phyloP scores from a whole-genome alignment of 1,139 yeast genomes.

The Zygoascus sp. region DNA sequence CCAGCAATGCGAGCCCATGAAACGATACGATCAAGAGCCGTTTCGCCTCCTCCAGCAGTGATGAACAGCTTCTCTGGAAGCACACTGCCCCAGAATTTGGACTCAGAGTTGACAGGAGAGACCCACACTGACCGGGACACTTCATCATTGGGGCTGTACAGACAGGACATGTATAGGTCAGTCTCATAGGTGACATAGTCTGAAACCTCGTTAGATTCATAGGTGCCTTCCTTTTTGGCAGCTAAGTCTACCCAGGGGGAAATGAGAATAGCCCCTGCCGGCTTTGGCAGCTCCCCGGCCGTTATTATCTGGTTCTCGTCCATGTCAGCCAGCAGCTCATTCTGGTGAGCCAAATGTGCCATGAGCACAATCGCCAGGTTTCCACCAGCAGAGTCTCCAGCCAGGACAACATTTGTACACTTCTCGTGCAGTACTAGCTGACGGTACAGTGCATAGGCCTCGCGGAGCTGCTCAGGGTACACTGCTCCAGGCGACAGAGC shows the following conservation, averaged over 20 bases:
- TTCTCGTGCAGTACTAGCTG: slow-evolving; percentile 35
- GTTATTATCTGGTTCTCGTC: slow-evolving; percentile 16
- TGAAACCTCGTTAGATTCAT: background rate
- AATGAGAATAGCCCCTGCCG: slow-evolving; percentile 32
- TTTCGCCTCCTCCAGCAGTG: slow-evolving; percentile 6
- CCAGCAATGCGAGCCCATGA: slow-evolving; percentile 21
- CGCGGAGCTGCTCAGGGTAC: slow-evolving; percentile 42
- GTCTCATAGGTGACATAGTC: slow-evolving; percentile 11
- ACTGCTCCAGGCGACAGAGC: slow-evolving; percentile 34
- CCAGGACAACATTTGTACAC: slow-evolving; percentile 32
- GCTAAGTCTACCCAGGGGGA: slow-evolving; percentile 45
- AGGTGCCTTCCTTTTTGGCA: slow-evolving; percentile 10
- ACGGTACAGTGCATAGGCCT: slow-evolving; percentile 35
- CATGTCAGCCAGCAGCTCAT: slow-evolving; percentile 30
- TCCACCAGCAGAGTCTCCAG: slow-evolving; percentile 49
- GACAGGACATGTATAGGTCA: slow-evolving; percentile 7
- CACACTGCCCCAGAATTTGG: slow-evolving; percentile 9
- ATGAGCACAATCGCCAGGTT: slow-evolving; percentile 38
- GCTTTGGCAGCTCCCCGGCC: slow-evolving; percentile 22
- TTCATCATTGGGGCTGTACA: slow-evolving; percentile 3
- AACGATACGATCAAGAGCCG: slow-evolving; percentile 6
- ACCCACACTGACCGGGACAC: background rate
- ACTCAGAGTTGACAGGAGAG: slow-evolving; percentile 3
- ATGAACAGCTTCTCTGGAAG: slow-evolving; percentile 5
- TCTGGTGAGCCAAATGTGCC: slow-evolving; percentile 35